A percentile compares a stretch with the other conserved stretches of the same genome.
Evolutionary conservation across 2,329 filamentous ascomycete genomes (phyloP).

Genomic region (Talaromyces albobiverticillius): DNA sequence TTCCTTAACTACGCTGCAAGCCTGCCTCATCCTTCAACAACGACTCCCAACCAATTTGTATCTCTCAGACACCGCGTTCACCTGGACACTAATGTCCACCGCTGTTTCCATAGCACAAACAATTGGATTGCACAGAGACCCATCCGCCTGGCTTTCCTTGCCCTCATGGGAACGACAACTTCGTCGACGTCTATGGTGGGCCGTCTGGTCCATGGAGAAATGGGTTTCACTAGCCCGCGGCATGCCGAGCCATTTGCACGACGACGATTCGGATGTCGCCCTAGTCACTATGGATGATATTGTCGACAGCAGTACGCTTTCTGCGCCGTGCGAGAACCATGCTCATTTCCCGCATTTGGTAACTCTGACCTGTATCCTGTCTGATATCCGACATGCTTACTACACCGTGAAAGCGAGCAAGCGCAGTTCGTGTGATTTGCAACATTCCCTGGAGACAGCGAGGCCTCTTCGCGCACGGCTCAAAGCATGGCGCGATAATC

Average conservation of each 20-base stretch:
- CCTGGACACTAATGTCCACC: constrained; percentile 3
- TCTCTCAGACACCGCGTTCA: constrained; percentile 4
- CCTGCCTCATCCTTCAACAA: constrained; percentile 6
- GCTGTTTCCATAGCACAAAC: constrained; percentile 4
- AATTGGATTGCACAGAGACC: constrained; percentile 4
- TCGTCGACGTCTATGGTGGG: constrained; percentile 7
- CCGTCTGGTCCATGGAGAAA: constrained; percentile 6
- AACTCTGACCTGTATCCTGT: neutral
- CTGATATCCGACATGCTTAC: neutral
- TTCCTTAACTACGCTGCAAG: neutral
- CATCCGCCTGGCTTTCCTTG: neutral
- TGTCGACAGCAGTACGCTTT: neutral
- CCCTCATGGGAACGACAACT: constrained; percentile 3
- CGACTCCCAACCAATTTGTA: constrained; percentile 5
- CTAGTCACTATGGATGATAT: neutral
- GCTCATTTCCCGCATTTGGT: constrained; percentile 1
- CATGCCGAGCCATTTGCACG: constrained; percentile 5
- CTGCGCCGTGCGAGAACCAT: neutral
- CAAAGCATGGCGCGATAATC: neutral
- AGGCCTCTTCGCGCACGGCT: neutral
- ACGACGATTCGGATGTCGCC: constrained; percentile 1
- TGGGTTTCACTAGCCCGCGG: constrained; percentile 3
- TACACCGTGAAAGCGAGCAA: neutral
- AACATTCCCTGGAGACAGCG: neutral
- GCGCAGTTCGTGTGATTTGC: neutral